Base-by-base conservation (phyloP, 805 yeast genomes). In the Ogataea paraovalis region DNA sequence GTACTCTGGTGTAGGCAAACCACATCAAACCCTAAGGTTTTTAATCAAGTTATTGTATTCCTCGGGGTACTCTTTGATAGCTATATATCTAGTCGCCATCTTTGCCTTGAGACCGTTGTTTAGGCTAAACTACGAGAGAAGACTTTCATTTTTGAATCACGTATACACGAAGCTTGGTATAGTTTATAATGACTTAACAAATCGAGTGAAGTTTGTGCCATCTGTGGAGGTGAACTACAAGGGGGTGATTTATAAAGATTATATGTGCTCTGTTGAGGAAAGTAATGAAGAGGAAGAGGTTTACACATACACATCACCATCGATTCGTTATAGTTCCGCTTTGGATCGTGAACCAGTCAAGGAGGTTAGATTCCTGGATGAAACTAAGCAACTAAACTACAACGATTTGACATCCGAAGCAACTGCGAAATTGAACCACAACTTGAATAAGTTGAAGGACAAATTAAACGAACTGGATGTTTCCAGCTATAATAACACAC, bases 161-260 rank as follows among this genome's bases (percentile, higher is more conserved):
- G 66, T 65, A 1, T 60, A 71, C 13, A 25, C 55, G 2, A 58
- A 57, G 22, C 50, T 71, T 21, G 60, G 56, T 37, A 20, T 58
- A 2, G 58, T 76, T 1, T 61, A 54, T 20, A 43, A 50, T 1
- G 46, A 63, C n/a, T 51, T 67, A 6, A 50, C 60, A 18, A 59
- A 58, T 21, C 55, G 55, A 34, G 58, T 64, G 16, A 52, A 65
- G 34, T 57, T 56, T 23, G 66, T 75, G 0, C 75, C 80, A 3
- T 56, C 69, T 3, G 68, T 75, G n/a, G 68, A 68, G 10, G 58
- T 75, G 13, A 74, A 70, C 20, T 70, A 70, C 51, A 71, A 71
- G 34, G 73, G 69, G 23, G 56, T 56, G 20, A 52, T 64, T 21
- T 65, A 68, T 43, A 63, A 68, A 14, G 75, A 71, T 54, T 63